A percentile compares a stretch with the other conserved stretches of the same genome.
phyloP scores from a whole-genome alignment of 305 asterid species.

The Solanum hybrid region DNA sequence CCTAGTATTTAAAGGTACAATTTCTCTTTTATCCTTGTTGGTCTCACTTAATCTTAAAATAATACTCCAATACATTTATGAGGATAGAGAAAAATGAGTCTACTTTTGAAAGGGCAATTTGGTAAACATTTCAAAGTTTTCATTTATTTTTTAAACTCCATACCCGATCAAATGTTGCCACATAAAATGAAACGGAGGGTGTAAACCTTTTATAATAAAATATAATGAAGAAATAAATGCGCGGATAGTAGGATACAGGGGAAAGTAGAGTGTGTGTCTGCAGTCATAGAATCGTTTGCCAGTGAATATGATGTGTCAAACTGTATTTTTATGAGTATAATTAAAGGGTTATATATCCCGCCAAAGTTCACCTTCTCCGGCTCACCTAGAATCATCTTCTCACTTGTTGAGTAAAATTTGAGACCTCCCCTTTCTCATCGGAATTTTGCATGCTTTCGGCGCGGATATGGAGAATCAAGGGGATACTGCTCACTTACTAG shows the following conservation, averaged over 20 bases:
- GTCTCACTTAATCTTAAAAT: no score
- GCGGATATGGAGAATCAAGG: not conserved
- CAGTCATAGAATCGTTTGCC: not conserved
- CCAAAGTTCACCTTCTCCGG: not conserved
- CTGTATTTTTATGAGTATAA: not conserved
- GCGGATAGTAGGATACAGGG: not conserved
- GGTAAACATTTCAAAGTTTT: no score
- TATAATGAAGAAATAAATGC: not conserved
- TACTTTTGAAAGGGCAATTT: no score
- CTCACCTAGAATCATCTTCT: not conserved
- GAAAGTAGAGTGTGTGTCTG: no score
- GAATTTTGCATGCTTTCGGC: not conserved
- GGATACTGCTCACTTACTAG: slow-evolving; percentile 3
- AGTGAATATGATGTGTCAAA: not conserved
- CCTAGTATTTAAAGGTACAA: no score
- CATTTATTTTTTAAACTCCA: no score
- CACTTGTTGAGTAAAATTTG: not conserved
- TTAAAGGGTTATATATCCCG: not conserved
- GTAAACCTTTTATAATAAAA: no score
- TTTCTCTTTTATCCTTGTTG: no score
- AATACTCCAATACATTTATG: no score
- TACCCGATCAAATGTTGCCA: no score
- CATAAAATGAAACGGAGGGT: no score
- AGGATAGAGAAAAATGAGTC: no score
- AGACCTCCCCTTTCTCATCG: not conserved